A percentile compares a stretch with the other conserved stretches of the same genome.
Evolutionary conservation across 306 rosid genomes (phyloP).

Genomic region (Prosopis cineraria): DNA sequence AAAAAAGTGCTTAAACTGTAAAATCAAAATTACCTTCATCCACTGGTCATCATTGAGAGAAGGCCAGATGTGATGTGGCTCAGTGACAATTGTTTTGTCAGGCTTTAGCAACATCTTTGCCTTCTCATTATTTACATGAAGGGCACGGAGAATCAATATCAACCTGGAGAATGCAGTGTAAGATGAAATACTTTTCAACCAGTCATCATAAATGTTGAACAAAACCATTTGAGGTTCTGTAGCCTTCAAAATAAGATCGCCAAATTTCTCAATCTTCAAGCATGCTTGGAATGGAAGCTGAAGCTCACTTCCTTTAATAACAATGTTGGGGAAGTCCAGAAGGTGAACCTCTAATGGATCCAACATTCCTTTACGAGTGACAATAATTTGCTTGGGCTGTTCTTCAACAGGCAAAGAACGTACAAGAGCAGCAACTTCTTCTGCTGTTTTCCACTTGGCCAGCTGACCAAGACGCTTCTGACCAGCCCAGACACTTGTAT

Average conservation of each 20-base stretch:
- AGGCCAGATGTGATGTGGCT: constrained; percentile 99
- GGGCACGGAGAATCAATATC: constrained; percentile 91
- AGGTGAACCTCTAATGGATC: constrained; percentile 97
- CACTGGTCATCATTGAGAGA: constrained; percentile 96
- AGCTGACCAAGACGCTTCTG: constrained; percentile 99
- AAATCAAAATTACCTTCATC: constrained; percentile 78
- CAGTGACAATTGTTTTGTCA: constrained; percentile 88
- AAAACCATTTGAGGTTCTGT: constrained; percentile 99
- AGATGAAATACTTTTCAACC: constrained; percentile 98
- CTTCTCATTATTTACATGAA: constrained; percentile 97
- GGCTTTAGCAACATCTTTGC: constrained; percentile 98
- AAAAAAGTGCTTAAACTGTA: not conserved
- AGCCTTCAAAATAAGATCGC: constrained; percentile 97
- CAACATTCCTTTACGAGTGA: constrained; percentile 99
- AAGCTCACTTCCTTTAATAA: constrained; percentile 98
- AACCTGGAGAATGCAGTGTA: constrained; percentile 98
- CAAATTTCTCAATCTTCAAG: constrained; percentile 96
- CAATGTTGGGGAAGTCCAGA: constrained; percentile 94
- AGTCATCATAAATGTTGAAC: constrained; percentile 97
- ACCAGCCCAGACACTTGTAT: constrained; percentile 99
- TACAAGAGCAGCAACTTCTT: constrained; percentile 99
- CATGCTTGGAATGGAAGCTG: constrained; percentile 99
- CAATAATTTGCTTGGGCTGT: constrained; percentile 97
- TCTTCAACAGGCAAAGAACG: constrained; percentile 98
- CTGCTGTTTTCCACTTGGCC: constrained; percentile 99